Percentiles rank a stretch among this genome's conserved stretches.
phyloP scores from a whole-genome alignment of 2,329 filamentous ascomycete species.

The Aspergillus japonicus region DNA sequence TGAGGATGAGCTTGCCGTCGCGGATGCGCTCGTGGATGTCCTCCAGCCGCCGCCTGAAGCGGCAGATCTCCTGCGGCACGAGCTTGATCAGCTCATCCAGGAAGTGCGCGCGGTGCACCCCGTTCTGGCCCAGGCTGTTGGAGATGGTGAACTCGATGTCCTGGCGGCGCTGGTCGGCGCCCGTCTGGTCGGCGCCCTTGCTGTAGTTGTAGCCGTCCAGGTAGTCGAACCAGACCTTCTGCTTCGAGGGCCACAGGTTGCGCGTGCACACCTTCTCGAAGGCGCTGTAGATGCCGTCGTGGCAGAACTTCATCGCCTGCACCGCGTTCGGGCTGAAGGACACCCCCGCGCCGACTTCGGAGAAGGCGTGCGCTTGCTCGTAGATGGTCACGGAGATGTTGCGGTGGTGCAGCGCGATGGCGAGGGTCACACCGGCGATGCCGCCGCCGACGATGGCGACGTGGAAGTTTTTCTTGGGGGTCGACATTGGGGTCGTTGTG shows the following conservation, averaged over 20 bases:
- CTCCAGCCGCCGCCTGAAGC: slow-evolving; percentile 29
- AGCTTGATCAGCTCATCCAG: slow-evolving; percentile 37
- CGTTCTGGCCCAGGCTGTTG: slow-evolving; percentile 24
- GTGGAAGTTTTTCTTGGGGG: slow-evolving; percentile 17
- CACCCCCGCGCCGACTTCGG: slow-evolving; percentile 40
- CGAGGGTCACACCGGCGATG: slow-evolving; percentile 38
- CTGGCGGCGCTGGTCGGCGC: slow-evolving; percentile 12
- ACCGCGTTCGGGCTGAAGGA: slow-evolving; percentile 40
- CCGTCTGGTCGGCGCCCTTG: slow-evolving; percentile 1
- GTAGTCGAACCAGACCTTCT: slow-evolving; percentile 26
- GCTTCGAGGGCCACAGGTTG: slow-evolving; percentile 34
- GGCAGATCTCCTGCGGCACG: slow-evolving; percentile 26
- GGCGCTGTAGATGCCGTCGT: slow-evolving; percentile 31
- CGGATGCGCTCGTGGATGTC: slow-evolving; percentile 12
- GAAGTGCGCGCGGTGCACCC: slow-evolving; percentile 34
- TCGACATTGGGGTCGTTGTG: slow-evolving; percentile 8
- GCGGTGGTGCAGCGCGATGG: slow-evolving; percentile 35
- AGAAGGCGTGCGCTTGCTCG: slow-evolving; percentile 39
- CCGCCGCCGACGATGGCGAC: slow-evolving; percentile 39
- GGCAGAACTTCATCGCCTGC: slow-evolving; percentile 24
- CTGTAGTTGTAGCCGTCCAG: slow-evolving; percentile 19
- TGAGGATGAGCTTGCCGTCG: slow-evolving; percentile 34
- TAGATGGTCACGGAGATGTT: slow-evolving; percentile 35
- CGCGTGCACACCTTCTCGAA: slow-evolving; percentile 35
- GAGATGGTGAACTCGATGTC: slow-evolving; percentile 26